These are phyloP conservation scores for Lobosporangium transversale DNA, from an alignment of 192 early-diverging fungal species.

Conservation along the genomic window DNA sequence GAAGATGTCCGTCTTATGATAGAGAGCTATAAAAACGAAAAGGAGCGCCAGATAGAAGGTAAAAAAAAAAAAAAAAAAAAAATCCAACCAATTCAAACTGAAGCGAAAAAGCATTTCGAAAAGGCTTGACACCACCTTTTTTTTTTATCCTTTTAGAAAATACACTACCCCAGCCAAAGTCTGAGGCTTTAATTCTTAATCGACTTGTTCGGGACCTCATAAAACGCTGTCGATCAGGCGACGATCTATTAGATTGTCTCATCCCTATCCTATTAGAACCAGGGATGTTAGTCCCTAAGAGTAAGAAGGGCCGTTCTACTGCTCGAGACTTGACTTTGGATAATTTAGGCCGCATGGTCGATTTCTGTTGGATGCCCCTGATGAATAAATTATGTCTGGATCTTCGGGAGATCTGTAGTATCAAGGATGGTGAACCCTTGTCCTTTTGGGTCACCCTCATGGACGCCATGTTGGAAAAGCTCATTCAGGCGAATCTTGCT, in stretches of 20 bases:
- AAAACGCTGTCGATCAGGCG: constrained; percentile 42
- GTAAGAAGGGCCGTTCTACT: constrained; percentile 25
- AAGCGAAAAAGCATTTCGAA: too few species aligned
- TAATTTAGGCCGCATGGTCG: constrained; percentile 28
- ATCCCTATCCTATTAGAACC: constrained; percentile 38
- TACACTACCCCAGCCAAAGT: constrained; percentile 24
- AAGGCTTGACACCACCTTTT: too few species aligned
- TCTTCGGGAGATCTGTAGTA: constrained; percentile 9
- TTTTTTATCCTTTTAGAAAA: constrained; percentile 12
- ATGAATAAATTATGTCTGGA: constrained; percentile 23
- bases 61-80: neutral
- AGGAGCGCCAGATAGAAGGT: constrained; percentile 49
- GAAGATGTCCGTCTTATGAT: constrained; percentile 34
- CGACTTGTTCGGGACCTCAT: constrained; percentile 37
- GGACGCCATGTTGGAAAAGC: constrained; percentile 35
- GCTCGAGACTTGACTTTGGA: constrained; percentile 32
- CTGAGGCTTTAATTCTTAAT: constrained; percentile 4
- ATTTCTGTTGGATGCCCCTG: constrained; percentile 47
- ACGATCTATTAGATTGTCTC: constrained; percentile 16
- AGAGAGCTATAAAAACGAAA: constrained; percentile 12
- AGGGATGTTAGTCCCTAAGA: constrained; percentile 40
- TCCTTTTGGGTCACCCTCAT: constrained; percentile 40
- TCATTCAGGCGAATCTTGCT: constrained; percentile 30
- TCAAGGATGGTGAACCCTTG: constrained; percentile 22
- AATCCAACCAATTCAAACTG: too few species aligned